Conservation (phyloP, 2,329 filamentous ascomycete species). For the Cylindrodendrum hubeiense region DNA sequence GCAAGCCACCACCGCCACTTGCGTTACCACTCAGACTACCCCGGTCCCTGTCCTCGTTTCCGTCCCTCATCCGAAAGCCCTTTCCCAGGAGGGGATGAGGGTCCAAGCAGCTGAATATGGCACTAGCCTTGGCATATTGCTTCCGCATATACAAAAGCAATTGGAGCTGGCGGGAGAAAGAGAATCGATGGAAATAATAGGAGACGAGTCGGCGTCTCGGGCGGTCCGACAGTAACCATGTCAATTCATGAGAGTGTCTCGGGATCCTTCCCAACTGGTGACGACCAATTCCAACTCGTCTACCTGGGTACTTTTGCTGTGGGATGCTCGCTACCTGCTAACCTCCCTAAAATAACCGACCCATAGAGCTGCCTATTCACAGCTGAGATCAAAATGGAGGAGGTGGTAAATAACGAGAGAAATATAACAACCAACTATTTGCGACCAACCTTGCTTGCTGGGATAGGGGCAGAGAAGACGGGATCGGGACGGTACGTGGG, state of each 20-base stretch:
- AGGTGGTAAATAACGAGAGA: background rate
- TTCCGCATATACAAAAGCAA: slow-evolving; percentile 7
- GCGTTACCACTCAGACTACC: slow-evolving; percentile 3
- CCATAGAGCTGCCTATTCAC: no score
- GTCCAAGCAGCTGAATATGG: slow-evolving; percentile 8
- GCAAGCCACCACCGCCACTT: slow-evolving; percentile 15
- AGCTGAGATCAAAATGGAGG: no score
- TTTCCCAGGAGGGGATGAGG: slow-evolving; percentile 7
- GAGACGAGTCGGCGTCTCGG: background rate
- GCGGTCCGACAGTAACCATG: background rate
- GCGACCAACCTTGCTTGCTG: background rate
- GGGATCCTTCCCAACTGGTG: background rate
- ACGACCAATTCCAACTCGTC: background rate
- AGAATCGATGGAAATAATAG: background rate
- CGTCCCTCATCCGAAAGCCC: slow-evolving; percentile 2
- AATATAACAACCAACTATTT: background rate
- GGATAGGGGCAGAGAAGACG: background rate
- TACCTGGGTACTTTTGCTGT: background rate
- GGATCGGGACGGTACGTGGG: background rate
- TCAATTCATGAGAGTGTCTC: background rate
- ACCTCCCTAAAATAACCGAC: no score
- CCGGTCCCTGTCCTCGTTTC: slow-evolving; percentile 13
- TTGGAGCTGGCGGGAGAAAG: background rate
- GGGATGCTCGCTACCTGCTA: background rate
- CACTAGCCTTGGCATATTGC: background rate